Evolutionary conservation across 1,139 yeast genomes (phyloP).

Genomic region (Kurtzmaniella natalensis): DNA sequence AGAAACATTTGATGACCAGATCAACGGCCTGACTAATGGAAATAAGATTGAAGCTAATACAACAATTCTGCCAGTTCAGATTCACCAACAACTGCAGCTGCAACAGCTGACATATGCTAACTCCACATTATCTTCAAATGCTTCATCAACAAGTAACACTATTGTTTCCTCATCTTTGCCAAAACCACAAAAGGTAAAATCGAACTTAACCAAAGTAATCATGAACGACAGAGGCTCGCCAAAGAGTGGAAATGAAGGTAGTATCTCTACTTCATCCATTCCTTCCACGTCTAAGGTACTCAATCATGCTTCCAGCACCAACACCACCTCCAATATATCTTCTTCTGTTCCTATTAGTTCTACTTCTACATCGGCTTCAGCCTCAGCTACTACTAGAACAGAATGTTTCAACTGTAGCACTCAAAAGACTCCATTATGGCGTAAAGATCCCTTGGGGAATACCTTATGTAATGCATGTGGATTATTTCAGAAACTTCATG

Average conservation of each 20-base stretch:
- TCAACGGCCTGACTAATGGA: neutral
- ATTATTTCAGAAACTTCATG: slow-evolving; percentile 51
- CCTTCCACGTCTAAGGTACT: neutral
- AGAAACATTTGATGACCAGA: slow-evolving; percentile 4
- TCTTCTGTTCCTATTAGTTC: neutral
- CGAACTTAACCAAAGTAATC: neutral
- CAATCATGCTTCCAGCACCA: neutral
- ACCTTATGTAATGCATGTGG: slow-evolving; percentile 63
- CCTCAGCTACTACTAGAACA: slow-evolving; percentile 6
- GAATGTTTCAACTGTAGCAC: slow-evolving; percentile 54
- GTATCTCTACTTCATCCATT: neutral
- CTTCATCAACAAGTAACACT: slow-evolving; percentile 5
- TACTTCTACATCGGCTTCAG: too few relatives aligned
- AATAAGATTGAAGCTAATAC: slow-evolving; percentile 11
- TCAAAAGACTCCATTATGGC: slow-evolving; percentile 55
- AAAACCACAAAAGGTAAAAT: neutral
- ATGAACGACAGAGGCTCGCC: neutral
- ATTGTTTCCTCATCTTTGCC: neutral
- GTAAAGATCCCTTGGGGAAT: slow-evolving; percentile 53
- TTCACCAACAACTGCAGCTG: slow-evolving; percentile 5
- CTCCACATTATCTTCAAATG: slow-evolving; percentile 8
- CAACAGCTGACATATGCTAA: too few relatives aligned
- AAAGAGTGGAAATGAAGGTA: neutral
- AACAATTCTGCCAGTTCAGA: slow-evolving; percentile 12
- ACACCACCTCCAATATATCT: neutral